Evolutionary conservation across 441 rosid genomes (phyloP).

Genomic region (Gossypium schwendimanii): DNA sequence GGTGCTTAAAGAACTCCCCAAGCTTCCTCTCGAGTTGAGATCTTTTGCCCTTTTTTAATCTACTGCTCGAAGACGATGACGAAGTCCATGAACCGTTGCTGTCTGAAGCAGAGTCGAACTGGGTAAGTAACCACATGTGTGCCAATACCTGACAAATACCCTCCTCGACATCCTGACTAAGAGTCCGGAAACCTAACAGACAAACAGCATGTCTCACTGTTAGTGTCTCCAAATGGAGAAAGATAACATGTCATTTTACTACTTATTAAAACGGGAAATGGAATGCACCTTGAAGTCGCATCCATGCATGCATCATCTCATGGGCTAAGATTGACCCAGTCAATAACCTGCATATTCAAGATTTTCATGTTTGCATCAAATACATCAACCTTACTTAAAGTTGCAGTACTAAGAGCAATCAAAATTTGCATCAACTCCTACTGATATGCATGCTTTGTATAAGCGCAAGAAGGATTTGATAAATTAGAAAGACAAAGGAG

Average conservation of each 20-base stretch:
- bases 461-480: not conserved
- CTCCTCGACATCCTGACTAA: constrained; percentile 76
- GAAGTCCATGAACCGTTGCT: constrained; percentile 34
- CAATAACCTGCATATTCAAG: constrained; percentile 37
- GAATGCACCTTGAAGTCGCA: constrained; percentile 51
- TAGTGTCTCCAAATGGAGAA: not conserved
- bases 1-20: constrained; percentile 64
- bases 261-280: not conserved
- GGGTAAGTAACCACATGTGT: constrained; percentile 58
- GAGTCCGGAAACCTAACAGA: constrained; percentile 51
- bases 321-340: constrained; percentile 76
- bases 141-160: constrained; percentile 86
- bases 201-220: not conserved
- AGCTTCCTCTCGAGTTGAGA: constrained; percentile 54
- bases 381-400: constrained; percentile 1
- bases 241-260: not conserved
- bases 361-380: constrained; percentile 13
- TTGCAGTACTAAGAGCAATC: not conserved
- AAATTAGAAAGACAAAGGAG: not conserved
- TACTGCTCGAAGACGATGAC: constrained; percentile 25
- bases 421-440: constrained; percentile 2
- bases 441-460: not conserved
- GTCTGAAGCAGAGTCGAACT: constrained; percentile 34
- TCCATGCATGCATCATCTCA: constrained; percentile 85
- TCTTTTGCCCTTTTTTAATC: constrained; percentile 26